phyloP scores from a whole-genome alignment of 192 early-diverging fungal genomes.

The Paraglomus occultum region DNA sequence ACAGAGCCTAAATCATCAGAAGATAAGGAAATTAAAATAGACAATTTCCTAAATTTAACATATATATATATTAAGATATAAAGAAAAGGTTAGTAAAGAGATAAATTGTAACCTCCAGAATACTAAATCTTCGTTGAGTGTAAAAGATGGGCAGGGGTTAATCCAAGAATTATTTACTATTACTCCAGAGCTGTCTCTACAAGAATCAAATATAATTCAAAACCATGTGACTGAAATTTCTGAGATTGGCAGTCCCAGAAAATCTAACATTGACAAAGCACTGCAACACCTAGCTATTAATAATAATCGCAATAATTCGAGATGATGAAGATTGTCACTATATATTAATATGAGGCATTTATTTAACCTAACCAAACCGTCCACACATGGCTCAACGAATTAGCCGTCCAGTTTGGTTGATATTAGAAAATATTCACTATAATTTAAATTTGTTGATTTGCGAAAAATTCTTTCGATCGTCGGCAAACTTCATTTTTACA shows the following conservation, averaged over 20 bases:
- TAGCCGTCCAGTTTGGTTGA: too few species aligned
- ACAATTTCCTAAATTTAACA: slow-evolving; percentile 2
- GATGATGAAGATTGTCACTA: too few species aligned
- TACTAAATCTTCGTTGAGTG: too few species aligned
- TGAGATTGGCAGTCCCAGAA: not conserved
- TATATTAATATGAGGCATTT: too few species aligned
- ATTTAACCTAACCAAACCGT: too few species aligned
- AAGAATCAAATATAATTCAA: not conserved
- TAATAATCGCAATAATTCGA: too few species aligned
- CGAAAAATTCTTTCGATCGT: slow-evolving; percentile 63
- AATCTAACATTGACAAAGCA: too few species aligned
- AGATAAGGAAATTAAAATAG: not conserved
- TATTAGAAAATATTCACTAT: too few species aligned
- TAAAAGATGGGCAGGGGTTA: not conserved
- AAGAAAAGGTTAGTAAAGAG: slow-evolving; percentile 13
- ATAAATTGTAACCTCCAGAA: not conserved
- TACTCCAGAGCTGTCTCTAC: not conserved
- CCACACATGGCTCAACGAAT: too few species aligned
- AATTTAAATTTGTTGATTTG: slow-evolving; percentile 22
- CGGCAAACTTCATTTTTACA: slow-evolving; percentile 71
- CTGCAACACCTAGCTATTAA: slow-evolving; percentile 20
- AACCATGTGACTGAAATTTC: slow-evolving; percentile 14
- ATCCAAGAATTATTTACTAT: slow-evolving; percentile 9
- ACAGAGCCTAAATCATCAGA: not conserved
- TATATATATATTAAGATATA: too few species aligned